Base-by-base conservation (phyloP, 768 basidiomycete genomes). In the Rickenella mellea region DNA sequence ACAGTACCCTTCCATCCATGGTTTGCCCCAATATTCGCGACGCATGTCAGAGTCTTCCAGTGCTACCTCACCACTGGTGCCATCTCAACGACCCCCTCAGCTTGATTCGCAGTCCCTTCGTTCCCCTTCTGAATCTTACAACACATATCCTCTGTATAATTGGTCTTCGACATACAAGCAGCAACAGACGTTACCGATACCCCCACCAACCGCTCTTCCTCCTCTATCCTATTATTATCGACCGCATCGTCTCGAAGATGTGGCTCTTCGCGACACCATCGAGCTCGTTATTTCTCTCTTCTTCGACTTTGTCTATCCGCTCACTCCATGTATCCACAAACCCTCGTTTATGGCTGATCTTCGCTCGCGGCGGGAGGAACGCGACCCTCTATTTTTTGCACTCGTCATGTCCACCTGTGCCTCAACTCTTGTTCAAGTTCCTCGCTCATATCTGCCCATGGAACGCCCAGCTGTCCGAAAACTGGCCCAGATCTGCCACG, bases 331-430 rank as follows among this genome's bases (percentile, higher is more conserved):
- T 59, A 66, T 96, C 32, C 92, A 96, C 65, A 85, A 84, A 55
- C 88, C 88, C 21, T 86, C 84, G 1, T 92, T 92, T 59, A 82
- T 90, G 77, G 82, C 85, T n/a, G 91, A 91, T 63, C 67, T 96
- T 24, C 78, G 82, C 48, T 68, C 77, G 0, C 76, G 75, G 31
- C 63, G 87, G 44, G 91, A 93, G 63, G 88, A 92, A 55, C 74
- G 78, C 15, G 86, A 93, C 52, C 88, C 89, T 21, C 74, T 93
- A 28, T 94, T 92, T 67, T 92, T 88, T 53, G 82, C 89, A 4
- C 65, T 94, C 22, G 85, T 96, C 48, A 85, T 92, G 80, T 84
- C 82, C 11, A 87, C 87, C 8, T 76, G 92, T 14, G 86, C 89
- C 3, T 82, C 81, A 12, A 93, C 91, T 1, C 68, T 93, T 9